Percentiles rank a stretch among this genome's conserved stretches.
Evolutionary conservation across 2,329 filamentous ascomycete genomes (phyloP).

Genomic region (Rachicladosporium sp.): DNA sequence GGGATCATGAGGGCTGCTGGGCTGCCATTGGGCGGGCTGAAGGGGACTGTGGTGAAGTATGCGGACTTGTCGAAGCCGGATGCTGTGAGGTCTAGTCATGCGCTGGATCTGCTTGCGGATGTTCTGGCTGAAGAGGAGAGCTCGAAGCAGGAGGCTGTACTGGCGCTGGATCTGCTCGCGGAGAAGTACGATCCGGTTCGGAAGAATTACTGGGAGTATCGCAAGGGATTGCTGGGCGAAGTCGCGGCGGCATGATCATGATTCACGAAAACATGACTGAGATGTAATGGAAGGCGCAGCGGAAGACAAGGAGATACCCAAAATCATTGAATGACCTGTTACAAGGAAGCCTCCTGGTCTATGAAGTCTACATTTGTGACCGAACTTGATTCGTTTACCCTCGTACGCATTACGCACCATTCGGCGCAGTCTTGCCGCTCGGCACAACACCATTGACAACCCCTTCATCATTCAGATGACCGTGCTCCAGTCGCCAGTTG

Average conservation of each 20-base stretch:
- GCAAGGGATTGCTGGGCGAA: conserved; percentile 37
- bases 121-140: conserved; percentile 39
- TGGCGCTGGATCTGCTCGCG: conserved; percentile 60
- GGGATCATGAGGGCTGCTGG: conserved; percentile 60
- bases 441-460: too few relatives aligned
- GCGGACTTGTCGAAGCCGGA: conserved; percentile 37
- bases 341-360: too few relatives aligned
- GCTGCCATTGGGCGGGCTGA: conserved; percentile 36
- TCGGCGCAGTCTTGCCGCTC: too few relatives aligned
- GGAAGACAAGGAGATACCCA: too few relatives aligned
- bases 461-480: neutral
- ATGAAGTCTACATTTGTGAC: too few relatives aligned
- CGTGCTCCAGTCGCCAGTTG: conserved; percentile 34
- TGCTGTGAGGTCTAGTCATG: conserved; percentile 47
- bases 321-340: too few relatives aligned
- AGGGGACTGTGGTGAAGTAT: conserved; percentile 43
- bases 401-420: too few relatives aligned
- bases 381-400: too few relatives aligned
- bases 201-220: conserved; percentile 84
- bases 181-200: conserved; percentile 85
- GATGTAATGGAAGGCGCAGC: too few relatives aligned
- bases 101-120: conserved; percentile 60
- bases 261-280: too few relatives aligned
- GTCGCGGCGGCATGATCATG: neutral
- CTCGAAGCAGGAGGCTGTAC: conserved; percentile 46